Evolutionary conservation across 2,329 filamentous ascomycete species (phyloP).

Genomic region (Xenosphaeropsis pyriputrescens): DNA sequence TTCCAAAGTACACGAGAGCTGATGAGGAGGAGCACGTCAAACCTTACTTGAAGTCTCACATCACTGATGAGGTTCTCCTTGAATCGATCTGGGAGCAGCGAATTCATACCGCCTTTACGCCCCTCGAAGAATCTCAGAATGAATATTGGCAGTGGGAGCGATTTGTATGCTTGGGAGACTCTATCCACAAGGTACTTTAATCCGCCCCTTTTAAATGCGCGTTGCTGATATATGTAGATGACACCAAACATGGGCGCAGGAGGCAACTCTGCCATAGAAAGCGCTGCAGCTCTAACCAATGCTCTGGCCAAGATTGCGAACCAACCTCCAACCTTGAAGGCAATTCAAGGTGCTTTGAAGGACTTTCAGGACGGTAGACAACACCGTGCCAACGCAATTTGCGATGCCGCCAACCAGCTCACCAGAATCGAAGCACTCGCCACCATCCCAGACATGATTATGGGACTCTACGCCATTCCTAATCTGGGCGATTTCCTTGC

Average conservation of each 20-base stretch:
- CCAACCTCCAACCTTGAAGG: neutral
- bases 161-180: slow-evolving; percentile 1
- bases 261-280: neutral
- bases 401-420: slow-evolving; percentile 9
- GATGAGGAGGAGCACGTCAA: slow-evolving; percentile 3
- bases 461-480: slow-evolving; percentile 8
- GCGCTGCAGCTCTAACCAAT: neutral
- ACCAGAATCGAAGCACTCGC: slow-evolving; percentile 10
- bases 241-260: neutral
- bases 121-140: slow-evolving; percentile 3
- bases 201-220: neutral
- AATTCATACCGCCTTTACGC: too few relatives aligned
- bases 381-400: slow-evolving; percentile 6
- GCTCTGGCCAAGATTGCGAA: neutral
- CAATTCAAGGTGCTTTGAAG: slow-evolving; percentile 1
- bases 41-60: neutral
- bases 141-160: slow-evolving; percentile 2
- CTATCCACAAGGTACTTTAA: neutral
- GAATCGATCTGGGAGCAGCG: slow-evolving; percentile 3
- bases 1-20: slow-evolving; percentile 3
- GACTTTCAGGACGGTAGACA: slow-evolving; percentile 8
- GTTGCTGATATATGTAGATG: neutral
- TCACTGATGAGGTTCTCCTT: slow-evolving; percentile 2
- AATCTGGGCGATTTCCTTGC: slow-evolving; percentile 7
- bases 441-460: slow-evolving; percentile 5